Percentiles rank a stretch among this genome's conserved stretches.
These are phyloP conservation scores for Fusarium agapanthi DNA, from an alignment of 2,329 filamentous ascomycete species.

Conservation along the genomic window DNA sequence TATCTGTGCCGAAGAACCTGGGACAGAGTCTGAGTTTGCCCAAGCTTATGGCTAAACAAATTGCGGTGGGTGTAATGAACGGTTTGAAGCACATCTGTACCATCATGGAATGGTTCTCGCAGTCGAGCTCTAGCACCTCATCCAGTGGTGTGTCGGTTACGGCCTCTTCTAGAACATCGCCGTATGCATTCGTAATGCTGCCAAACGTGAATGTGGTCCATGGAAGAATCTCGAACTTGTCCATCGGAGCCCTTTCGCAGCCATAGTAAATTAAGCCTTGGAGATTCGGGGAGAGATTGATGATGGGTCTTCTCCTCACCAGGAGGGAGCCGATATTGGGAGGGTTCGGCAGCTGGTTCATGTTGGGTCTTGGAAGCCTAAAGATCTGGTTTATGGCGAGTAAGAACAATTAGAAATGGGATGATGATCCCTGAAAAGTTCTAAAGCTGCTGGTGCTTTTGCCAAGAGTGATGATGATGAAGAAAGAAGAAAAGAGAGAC, in stretches of 20 bases:
- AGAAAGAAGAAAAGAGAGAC: background rate
- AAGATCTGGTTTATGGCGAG: background rate
- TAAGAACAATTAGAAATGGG: background rate
- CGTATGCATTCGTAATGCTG: background rate
- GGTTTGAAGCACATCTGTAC: background rate
- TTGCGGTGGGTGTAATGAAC: background rate
- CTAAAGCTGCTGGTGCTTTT: background rate
- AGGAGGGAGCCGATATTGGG: background rate
- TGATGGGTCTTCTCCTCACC: background rate
- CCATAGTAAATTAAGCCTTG: too few species aligned
- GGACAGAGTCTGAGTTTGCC: accelerated
- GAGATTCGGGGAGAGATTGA: background rate
- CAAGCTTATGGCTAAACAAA: background rate
- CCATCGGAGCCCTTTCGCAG: background rate
- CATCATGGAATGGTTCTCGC: background rate
- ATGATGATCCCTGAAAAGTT: background rate
- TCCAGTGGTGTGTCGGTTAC: background rate
- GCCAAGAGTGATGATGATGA: background rate
- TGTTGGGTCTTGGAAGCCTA: background rate
- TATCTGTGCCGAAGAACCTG: background rate
- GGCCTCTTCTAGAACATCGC: background rate
- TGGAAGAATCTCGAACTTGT: background rate
- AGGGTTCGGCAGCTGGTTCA: background rate
- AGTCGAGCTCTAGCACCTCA: background rate
- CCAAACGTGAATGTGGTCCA: background rate